A percentile compares a stretch with the other conserved stretches of the same genome.
Evolutionary conservation across 768 basidiomycete genomes (phyloP).

Genomic region (Cantharellus anzutake): DNA sequence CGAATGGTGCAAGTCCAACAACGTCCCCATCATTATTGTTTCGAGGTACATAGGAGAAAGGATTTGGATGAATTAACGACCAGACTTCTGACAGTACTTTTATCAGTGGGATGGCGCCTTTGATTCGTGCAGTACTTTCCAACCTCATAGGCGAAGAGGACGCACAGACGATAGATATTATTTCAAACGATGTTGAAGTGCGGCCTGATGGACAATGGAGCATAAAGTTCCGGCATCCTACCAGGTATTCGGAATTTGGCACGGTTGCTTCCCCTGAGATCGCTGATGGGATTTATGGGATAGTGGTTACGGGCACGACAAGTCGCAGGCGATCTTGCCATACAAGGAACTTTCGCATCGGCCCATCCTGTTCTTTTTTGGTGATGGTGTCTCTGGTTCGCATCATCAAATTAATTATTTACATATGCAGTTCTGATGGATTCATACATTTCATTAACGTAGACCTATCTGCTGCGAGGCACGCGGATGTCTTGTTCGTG

Average conservation of each 20-base stretch:
- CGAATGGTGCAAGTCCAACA: constrained; percentile 57
- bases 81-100: background rate
- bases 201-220: constrained; percentile 52
- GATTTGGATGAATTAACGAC: background rate
- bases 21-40: constrained; percentile 82
- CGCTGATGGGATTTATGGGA: background rate
- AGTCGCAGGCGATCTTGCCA: constrained; percentile 83
- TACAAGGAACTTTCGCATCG: constrained; percentile 52
- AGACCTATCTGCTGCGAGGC: constrained; percentile 85
- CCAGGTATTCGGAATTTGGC: constrained; percentile 32
- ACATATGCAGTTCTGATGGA: background rate
- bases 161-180: constrained; percentile 65
- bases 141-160: constrained; percentile 57
- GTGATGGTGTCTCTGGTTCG: constrained; percentile 88
- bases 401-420: constrained; percentile 4
- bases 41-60: constrained; percentile 39
- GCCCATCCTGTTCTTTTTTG: constrained; percentile 88
- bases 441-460: background rate
- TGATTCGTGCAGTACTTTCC: constrained; percentile 80
- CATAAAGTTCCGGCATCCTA: constrained; percentile 76
- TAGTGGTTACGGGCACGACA: constrained; percentile 88
- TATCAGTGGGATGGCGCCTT: constrained; percentile 75
- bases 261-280: background rate
- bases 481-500: constrained; percentile 90
- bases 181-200: constrained; percentile 75